A percentile compares a stretch with the other conserved stretches of the same genome.
phyloP scores from a whole-genome alignment of 306 rosid genomes.

The Prinsepia uniflora region DNA sequence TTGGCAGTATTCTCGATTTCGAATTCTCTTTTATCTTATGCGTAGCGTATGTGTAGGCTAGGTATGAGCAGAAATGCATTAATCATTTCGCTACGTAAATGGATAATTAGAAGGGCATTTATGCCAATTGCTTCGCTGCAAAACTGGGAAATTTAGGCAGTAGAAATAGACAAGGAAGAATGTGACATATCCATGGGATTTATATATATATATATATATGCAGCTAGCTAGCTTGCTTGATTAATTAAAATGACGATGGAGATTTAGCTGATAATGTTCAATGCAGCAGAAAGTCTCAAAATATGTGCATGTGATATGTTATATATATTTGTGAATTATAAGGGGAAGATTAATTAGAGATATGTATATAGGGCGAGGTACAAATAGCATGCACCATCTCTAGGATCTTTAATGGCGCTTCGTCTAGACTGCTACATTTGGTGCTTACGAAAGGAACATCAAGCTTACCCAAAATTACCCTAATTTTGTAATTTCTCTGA shows the following conservation, averaged over 20 bases:
- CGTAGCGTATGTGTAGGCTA: neutral
- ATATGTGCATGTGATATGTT: conserved; percentile 48
- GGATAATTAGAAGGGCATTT: conserved; percentile 38
- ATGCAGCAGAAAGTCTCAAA: conserved; percentile 33
- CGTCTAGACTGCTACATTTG: conserved; percentile 52
- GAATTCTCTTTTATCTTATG: neutral
- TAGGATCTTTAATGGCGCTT: conserved; percentile 26
- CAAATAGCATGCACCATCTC: neutral
- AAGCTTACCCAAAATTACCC: conserved; percentile 38
- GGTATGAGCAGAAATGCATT: neutral
- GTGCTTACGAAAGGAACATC: conserved; percentile 43
- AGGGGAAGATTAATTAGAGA: conserved; percentile 8
- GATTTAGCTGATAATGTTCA: conserved; percentile 34
- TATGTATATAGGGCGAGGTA: conserved; percentile 34
- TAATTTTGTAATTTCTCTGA: conserved; percentile 1
- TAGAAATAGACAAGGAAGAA: conserved; percentile 55
- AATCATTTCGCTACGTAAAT: conserved; percentile 29
- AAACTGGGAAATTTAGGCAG: conserved; percentile 41
- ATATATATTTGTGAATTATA: too few relatives aligned
- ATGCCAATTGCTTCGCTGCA: conserved; percentile 51
- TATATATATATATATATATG: too few relatives aligned
- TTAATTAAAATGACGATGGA: neutral
- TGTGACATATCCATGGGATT: conserved; percentile 32
- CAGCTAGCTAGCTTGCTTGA: neutral
- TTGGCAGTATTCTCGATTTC: neutral